phyloP scores from a whole-genome alignment of 495 filamentous ascomycete species.

The Neurospora sp. region DNA sequence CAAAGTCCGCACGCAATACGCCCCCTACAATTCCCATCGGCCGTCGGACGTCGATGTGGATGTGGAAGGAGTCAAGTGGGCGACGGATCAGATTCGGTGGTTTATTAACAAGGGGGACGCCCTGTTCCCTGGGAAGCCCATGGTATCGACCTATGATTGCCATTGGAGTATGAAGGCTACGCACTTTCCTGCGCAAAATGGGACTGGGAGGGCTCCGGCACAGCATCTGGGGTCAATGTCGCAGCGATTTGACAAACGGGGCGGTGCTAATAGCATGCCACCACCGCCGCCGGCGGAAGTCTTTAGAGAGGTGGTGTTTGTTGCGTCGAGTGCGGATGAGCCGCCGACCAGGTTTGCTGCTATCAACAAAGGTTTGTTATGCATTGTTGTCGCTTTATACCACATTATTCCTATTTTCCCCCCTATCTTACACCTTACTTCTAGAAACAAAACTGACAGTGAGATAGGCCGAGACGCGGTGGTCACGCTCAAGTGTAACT shows the following conservation, averaged over 20 bases:
- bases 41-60: slow-evolving; percentile 6
- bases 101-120: slow-evolving; percentile 16
- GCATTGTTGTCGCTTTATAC: background rate
- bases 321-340: slow-evolving; percentile 10
- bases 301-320: slow-evolving; percentile 14
- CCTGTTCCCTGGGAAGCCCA: slow-evolving; percentile 15
- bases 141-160: slow-evolving; percentile 10
- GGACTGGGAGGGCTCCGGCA: background rate
- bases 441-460: background rate
- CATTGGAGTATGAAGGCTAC: slow-evolving; percentile 13
- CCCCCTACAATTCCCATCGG: slow-evolving; percentile 8
- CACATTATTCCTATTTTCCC: background rate
- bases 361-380: slow-evolving; percentile 4
- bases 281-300: background rate
- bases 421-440: background rate
- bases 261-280: background rate
- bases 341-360: slow-evolving; percentile 9
- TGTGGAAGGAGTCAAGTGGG: slow-evolving; percentile 12
- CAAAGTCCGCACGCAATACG: slow-evolving; percentile 9
- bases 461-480: slow-evolving; percentile 3
- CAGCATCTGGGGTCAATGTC: background rate
- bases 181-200: slow-evolving; percentile 6
- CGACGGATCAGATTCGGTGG: slow-evolving; percentile 19
- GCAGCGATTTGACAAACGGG: background rate
- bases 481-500: slow-evolving; percentile 10